Base-by-base conservation (phyloP, 306 rosid genomes). In the Trichosanthes truncata region DNA sequence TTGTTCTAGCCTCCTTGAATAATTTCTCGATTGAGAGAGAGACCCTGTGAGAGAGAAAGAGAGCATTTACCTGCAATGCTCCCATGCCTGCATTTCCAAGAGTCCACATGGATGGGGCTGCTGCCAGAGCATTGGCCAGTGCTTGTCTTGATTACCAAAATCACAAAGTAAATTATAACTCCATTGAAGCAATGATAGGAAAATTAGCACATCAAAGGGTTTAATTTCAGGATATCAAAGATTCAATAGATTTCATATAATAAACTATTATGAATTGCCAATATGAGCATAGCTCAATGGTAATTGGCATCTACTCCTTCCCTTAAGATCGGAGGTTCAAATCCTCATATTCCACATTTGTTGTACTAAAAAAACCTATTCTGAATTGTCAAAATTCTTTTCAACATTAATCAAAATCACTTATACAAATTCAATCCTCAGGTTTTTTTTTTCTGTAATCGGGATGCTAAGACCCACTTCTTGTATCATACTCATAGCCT, bases 81-180 rank as follows among this genome's bases (percentile, higher is more conserved):
- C 98, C 98, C 98, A 94, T 92, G 84, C 97, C 98, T 23, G 97
- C 95, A 85, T 94, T 94, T 81, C 98, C 97, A 66, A 92, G 93
- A 67, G 92, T 90, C 98, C 98, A 94, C 92, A 90, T 94, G 65
- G 98, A 92, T 61, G 98, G 98, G 59, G 97, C 98, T 66, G 93
- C 83, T 21, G 92, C 97, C 66, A 94, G 86, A 49, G 98, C 98
- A 83, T 91, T 94, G 36, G 97, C 93, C 53, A 94, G 78, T 41
- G 98, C 98, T 86, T 82, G 85, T 81, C 97, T 94, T 65, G 25
- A 81, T 41, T 26, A 60, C 76, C 80, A 55, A 71, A 53, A 59
- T 45, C 11, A 12, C 65, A 73, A 56, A 29, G 29, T 14, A 35
- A 31, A 29, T 29, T 45, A 6, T 78, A 23, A 53, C 81, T 71